Base-by-base conservation (phyloP, 1,139 yeast species). In the Suhomyces atakaporum region DNA sequence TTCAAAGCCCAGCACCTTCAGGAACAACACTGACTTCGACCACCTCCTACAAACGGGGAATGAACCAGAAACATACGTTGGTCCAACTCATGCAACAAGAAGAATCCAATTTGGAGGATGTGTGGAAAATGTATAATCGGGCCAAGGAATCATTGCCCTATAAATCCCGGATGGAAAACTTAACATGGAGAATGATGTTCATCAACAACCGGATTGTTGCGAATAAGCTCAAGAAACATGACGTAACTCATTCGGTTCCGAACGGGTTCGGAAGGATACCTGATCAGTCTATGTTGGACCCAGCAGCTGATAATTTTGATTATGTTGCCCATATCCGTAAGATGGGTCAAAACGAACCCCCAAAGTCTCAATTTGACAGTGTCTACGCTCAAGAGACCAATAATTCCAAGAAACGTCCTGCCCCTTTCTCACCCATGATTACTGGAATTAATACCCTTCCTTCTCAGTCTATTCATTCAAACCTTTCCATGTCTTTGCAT, bases 141-240 rank as follows among this genome's bases (percentile, higher is more conserved):
- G 94, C 94, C 12, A 79, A 77, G 46, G 80, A 84, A n/a, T 74
- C 83, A n/a, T 64, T 87, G 32, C 95, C 95, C 1, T 81, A 84
- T 57, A 75, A 77, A 41, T 73, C 77, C 27, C 67, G 96, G 31
- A 82, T 87, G 81, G 88, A 84, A 54, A 87, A 87, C 56, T 62
- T 87, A 35, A 81, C 94, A 9, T 87, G 96, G 96, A 63, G 96
- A 44, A 75, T 88, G 79, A 83, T 87, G 89, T 76, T 73, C 35
- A 65, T 84, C 51, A 75, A 77, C 44, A 56, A 69, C 27, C 28
- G 30, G 11, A 35, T 9, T 14, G 25, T 14, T 25, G 25, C 18
- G 16, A 21, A 7, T 11, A 30, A 19, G n/a, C 25, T 10, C 16
- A 20, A 12, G 10, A 19, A 22, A 11, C 13, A 13, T 9, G 10